Evolutionary conservation across 305 asterid genomes (phyloP).

Genomic region (Solanum hybrid): DNA sequence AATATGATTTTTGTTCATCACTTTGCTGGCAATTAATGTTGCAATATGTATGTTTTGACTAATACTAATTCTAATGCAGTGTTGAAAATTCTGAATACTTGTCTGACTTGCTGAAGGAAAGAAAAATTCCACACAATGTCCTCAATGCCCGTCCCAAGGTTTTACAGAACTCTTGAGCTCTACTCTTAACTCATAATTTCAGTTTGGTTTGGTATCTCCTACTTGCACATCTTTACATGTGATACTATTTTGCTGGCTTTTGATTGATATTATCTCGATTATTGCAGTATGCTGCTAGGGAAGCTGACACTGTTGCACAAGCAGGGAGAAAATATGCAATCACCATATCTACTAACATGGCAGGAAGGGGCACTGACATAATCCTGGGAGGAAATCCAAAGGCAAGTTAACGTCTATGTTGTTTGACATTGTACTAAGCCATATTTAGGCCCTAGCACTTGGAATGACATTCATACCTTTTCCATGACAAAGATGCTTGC

Average conservation of each 20-base stretch:
- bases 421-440: not conserved
- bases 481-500: constrained; percentile 69
- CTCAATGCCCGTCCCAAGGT: constrained; percentile 99
- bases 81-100: constrained; percentile 92
- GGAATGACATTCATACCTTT: constrained; percentile 2
- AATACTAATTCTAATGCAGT: constrained; percentile 37
- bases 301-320: constrained; percentile 96
- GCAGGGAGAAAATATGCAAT: constrained; percentile 96
- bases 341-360: constrained; percentile 98
- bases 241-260: constrained; percentile 4
- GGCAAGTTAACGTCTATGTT: constrained; percentile 30
- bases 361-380: constrained; percentile 98
- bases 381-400: constrained; percentile 99
- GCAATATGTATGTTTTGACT: constrained; percentile 10
- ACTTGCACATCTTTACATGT: constrained; percentile 3
- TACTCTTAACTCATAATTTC: not conserved
- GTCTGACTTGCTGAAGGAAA: constrained; percentile 64
- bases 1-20: not conserved
- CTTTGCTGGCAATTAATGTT: constrained; percentile 7
- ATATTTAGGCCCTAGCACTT: not conserved
- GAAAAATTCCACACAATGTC: constrained; percentile 84
- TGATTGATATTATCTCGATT: not conserved
- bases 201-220: constrained; percentile 3
- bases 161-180: constrained; percentile 2
- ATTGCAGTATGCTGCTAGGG: constrained; percentile 95